Evolutionary conservation across 176 grass and related monocot genomes (phyloP).

Genomic region (Elaeis guineensis): DNA sequence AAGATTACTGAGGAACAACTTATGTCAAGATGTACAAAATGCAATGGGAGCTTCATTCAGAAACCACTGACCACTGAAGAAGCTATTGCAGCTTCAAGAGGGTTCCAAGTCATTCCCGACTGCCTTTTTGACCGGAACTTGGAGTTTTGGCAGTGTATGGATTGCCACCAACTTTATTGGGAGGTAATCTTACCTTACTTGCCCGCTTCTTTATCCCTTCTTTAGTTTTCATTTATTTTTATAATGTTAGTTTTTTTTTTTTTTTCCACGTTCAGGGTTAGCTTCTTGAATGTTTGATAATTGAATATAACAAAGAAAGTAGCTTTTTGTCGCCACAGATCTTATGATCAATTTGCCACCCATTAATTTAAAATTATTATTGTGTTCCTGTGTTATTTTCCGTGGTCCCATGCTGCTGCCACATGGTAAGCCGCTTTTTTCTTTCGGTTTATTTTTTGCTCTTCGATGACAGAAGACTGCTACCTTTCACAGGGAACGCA

Average conservation of each 20-base stretch:
- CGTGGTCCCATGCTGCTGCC: not conserved
- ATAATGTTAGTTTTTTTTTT: not conserved
- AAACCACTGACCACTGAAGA: slow-evolving; percentile 78
- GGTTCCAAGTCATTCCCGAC: slow-evolving; percentile 79
- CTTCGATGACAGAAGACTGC: not conserved
- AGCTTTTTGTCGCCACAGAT: too few species aligned
- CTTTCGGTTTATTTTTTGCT: not conserved
- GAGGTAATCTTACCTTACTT: slow-evolving; percentile 44
- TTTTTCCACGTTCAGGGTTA: too few species aligned
- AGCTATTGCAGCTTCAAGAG: slow-evolving; percentile 80
- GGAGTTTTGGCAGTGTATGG: slow-evolving; percentile 95
- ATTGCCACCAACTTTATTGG: slow-evolving; percentile 94
- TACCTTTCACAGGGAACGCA: slow-evolving; percentile 58
- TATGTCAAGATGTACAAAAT: slow-evolving; percentile 98
- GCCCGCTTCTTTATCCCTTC: not conserved
- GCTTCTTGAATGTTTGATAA: too few species aligned
- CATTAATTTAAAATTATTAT: too few species aligned
- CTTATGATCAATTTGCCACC: too few species aligned
- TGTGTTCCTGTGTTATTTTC: too few species aligned
- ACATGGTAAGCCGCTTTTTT: not conserved
- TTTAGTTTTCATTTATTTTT: slow-evolving; percentile 3
- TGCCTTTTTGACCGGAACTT: slow-evolving; percentile 83
- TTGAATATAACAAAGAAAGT: too few species aligned
- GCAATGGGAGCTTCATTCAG: slow-evolving; percentile 96
- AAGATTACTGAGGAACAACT: slow-evolving; percentile 80